These are phyloP conservation scores for Clitopilus passeckerianus DNA, from an alignment of 768 basidiomycete species.

Conservation along the genomic window DNA sequence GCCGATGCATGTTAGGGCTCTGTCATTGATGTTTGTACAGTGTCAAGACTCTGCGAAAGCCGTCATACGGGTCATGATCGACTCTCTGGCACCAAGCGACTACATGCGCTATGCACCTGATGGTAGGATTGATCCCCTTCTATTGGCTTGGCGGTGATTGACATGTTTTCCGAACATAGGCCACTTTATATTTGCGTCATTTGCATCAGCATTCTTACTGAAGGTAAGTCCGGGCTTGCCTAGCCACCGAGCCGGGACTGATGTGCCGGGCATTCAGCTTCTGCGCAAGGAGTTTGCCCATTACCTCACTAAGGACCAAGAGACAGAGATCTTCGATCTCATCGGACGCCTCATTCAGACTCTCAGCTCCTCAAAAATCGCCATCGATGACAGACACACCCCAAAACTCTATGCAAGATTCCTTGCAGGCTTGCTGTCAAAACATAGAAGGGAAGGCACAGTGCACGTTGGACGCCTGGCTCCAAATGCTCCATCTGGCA, in stretches of 20 bases:
- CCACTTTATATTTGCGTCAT: slow-evolving; percentile 75
- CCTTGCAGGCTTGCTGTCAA: slow-evolving; percentile 64
- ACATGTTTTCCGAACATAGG: slow-evolving; percentile 27
- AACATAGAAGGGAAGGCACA: slow-evolving; percentile 66
- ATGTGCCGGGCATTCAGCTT: slow-evolving; percentile 33
- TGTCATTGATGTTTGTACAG: slow-evolving; percentile 25
- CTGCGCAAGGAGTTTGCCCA: slow-evolving; percentile 71
- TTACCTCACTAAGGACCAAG: slow-evolving; percentile 55
- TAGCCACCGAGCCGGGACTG: neutral
- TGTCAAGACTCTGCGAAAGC: slow-evolving; percentile 67
- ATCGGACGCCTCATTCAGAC: slow-evolving; percentile 72
- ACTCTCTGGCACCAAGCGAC: slow-evolving; percentile 61
- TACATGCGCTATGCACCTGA: slow-evolving; percentile 80
- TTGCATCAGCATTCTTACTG: slow-evolving; percentile 79
- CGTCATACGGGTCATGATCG: slow-evolving; percentile 62
- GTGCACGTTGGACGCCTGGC: slow-evolving; percentile 37
- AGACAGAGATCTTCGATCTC: slow-evolving; percentile 65
- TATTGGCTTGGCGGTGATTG: neutral
- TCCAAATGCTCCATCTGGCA: slow-evolving; percentile 43
- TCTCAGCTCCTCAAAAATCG: slow-evolving; percentile 64
- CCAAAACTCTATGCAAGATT: slow-evolving; percentile 79
- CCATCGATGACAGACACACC: slow-evolving; percentile 79
- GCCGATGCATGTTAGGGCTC: neutral
- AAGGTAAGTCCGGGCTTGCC: slow-evolving; percentile 41
- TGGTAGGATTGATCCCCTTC: slow-evolving; percentile 34